Evolutionary conservation across 2,329 filamentous ascomycete genomes (phyloP).

Genomic region (Didymella lethalis): DNA sequence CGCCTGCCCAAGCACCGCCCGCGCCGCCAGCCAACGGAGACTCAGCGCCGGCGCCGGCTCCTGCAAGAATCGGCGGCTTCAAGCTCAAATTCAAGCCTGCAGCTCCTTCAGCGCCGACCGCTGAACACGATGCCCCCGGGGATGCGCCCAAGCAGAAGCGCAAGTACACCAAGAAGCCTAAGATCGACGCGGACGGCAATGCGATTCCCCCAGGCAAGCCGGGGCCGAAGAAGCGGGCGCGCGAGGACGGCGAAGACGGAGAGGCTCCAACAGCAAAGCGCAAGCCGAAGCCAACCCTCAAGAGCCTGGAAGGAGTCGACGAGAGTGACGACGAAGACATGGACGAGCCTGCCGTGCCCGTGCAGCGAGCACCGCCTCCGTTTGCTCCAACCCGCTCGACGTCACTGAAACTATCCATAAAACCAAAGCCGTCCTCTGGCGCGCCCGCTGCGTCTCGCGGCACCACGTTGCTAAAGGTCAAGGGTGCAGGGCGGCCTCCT

Average conservation of each 20-base stretch:
- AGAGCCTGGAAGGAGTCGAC: conserved; percentile 39
- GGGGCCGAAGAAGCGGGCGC: conserved; percentile 46
- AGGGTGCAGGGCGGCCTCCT: conserved; percentile 45
- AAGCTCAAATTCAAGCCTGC: conserved; percentile 48
- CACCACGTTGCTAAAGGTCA: conserved; percentile 45
- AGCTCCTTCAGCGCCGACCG: conserved; percentile 28
- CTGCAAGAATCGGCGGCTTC: conserved; percentile 26
- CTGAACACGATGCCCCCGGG: conserved; percentile 40
- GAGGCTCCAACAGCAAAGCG: conserved; percentile 42
- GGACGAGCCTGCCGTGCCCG: conserved; percentile 21
- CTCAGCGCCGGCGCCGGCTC: conserved; percentile 24
- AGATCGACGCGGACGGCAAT: conserved; percentile 42
- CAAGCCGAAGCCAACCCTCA: conserved; percentile 46
- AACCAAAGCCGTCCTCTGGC: conserved; percentile 37
- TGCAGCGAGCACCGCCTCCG: conserved; percentile 9
- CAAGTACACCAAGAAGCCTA: conserved; percentile 54
- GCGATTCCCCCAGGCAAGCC: conserved; percentile 36
- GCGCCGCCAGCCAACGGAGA: conserved; percentile 21
- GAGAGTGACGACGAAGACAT: conserved; percentile 42
- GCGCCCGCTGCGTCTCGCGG: conserved; percentile 25
- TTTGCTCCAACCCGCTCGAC: conserved; percentile 29
- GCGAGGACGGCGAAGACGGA: conserved; percentile 47
- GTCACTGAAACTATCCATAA: conserved; percentile 46
- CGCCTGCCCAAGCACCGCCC: conserved; percentile 23
- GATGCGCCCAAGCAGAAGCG: conserved; percentile 53